Evolutionary conservation across 768 basidiomycete genomes (phyloP).

Genomic region (Auricularia heimuer): DNA sequence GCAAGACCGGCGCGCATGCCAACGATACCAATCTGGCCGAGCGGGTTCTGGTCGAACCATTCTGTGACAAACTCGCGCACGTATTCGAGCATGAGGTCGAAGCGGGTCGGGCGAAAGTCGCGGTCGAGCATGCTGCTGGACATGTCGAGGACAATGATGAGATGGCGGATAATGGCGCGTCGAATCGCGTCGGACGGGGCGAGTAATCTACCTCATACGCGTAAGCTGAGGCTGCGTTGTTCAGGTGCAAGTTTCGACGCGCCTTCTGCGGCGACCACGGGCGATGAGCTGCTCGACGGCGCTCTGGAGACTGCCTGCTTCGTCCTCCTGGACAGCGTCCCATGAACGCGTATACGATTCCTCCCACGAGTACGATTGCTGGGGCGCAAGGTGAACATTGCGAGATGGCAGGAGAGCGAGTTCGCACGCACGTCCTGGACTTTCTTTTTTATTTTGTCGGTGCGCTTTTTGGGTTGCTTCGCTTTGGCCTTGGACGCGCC

Average conservation of each 20-base stretch:
- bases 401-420: not conserved
- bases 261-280: conserved; percentile 76
- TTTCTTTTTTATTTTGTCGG: conserved; percentile 47
- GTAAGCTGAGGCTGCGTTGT: conserved; percentile 7
- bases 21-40: conserved; percentile 93
- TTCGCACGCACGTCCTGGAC: conserved; percentile 36
- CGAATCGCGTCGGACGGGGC: conserved; percentile 82
- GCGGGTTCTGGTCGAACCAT: conserved; percentile 99
- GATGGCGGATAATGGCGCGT: conserved; percentile 91
- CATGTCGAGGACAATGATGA: conserved; percentile 85
- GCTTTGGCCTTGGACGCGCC: conserved; percentile 43
- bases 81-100: conserved; percentile 84
- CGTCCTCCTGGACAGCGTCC: conserved; percentile 97
- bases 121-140: conserved; percentile 89
- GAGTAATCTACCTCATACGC: conserved; percentile 41
- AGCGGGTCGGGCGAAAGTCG: conserved; percentile 91
- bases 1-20: conserved; percentile 88
- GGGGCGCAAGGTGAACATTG: conserved; percentile 9
- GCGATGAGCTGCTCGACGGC: conserved; percentile 88
- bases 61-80: conserved; percentile 85
- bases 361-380: conserved; percentile 94
- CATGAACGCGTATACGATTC: conserved; percentile 89
- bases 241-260: conserved; percentile 11
- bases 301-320: conserved; percentile 78
- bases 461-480: conserved; percentile 40